These are phyloP conservation scores for Coemansia sp. DNA, from an alignment of 192 early-diverging fungal genomes.

Conservation along the genomic window DNA sequence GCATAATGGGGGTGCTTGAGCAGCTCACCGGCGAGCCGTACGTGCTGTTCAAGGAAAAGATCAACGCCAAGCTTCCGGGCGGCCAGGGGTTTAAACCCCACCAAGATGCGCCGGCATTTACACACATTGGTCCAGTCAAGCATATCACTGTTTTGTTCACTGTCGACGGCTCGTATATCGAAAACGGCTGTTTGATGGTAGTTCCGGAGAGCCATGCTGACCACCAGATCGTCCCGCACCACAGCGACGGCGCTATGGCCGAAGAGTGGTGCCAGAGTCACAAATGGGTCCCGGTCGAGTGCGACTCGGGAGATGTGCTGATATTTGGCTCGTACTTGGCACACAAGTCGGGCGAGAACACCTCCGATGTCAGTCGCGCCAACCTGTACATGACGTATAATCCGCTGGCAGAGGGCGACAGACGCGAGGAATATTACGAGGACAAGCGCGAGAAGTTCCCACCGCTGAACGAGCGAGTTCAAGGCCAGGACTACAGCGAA, in stretches of 20 bases:
- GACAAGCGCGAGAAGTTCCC: constrained; percentile 59
- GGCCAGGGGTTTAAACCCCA: constrained; percentile 60
- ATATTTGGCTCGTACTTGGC: constrained; percentile 65
- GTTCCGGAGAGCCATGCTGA: constrained; percentile 54
- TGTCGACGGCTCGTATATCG: constrained; percentile 53
- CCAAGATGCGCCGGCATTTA: constrained; percentile 61
- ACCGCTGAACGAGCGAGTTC: constrained; percentile 53
- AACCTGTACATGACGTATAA: constrained; percentile 64
- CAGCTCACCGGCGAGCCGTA: constrained; percentile 55
- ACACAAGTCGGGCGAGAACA: constrained; percentile 54
- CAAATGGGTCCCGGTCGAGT: constrained; percentile 56
- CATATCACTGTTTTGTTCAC: constrained; percentile 60
- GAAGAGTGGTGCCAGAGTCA: constrained; percentile 51
- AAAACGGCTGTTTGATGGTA: constrained; percentile 58
- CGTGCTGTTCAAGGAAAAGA: constrained; percentile 62
- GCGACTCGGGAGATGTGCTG: constrained; percentile 56
- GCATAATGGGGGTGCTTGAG: constrained; percentile 47
- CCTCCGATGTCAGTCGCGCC: constrained; percentile 48
- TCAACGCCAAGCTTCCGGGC: constrained; percentile 59
- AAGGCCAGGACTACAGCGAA: constrained; percentile 53
- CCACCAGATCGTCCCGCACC: constrained; percentile 41
- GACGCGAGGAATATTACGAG: constrained; percentile 56
- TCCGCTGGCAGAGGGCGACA: constrained; percentile 54
- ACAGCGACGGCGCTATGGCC: constrained; percentile 45
- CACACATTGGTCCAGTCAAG: constrained; percentile 53